Conservation (phyloP, 2,329 filamentous ascomycete species). For the Ceratocystiopsis brevicomis region DNA sequence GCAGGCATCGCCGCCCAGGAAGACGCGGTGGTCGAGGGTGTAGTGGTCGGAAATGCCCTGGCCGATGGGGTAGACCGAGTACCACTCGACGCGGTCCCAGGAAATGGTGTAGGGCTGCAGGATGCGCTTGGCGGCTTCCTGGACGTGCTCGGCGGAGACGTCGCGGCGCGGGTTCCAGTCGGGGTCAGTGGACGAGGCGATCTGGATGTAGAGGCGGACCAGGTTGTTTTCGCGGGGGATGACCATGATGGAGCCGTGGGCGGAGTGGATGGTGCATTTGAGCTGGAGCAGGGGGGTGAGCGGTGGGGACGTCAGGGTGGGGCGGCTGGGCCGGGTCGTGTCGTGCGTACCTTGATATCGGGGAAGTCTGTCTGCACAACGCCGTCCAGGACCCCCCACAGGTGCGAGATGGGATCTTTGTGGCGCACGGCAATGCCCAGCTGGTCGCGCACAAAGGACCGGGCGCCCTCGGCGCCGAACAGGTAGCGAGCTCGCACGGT, state of each 20-base stretch:
- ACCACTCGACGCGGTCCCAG: slow-evolving; percentile 54
- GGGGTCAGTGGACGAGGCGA: slow-evolving; percentile 39
- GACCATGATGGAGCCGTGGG: slow-evolving; percentile 59
- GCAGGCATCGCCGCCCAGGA: slow-evolving; percentile 60
- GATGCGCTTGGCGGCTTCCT: slow-evolving; percentile 45
- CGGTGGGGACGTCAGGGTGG: too few relatives aligned
- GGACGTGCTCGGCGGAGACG: slow-evolving; percentile 43
- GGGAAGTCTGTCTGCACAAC: slow-evolving; percentile 57
- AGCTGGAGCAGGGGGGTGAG: too few relatives aligned
- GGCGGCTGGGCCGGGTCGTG: too few relatives aligned
- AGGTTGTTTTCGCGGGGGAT: slow-evolving; percentile 54
- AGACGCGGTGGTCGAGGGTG: slow-evolving; percentile 49
- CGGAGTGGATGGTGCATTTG: slow-evolving; percentile 60
- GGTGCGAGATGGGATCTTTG: slow-evolving; percentile 49
- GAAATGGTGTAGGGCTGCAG: slow-evolving; percentile 47
- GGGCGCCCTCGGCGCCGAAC: slow-evolving; percentile 52
- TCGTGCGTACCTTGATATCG: slow-evolving; percentile 54
- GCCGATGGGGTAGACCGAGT: slow-evolving; percentile 58
- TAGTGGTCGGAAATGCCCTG: slow-evolving; percentile 53
- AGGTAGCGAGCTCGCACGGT: slow-evolving; percentile 51
- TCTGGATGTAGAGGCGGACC: slow-evolving; percentile 53
- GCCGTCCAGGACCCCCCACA: slow-evolving; percentile 62
- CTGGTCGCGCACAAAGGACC: slow-evolving; percentile 44
- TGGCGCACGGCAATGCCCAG: slow-evolving; percentile 53
- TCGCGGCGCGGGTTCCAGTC: slow-evolving; percentile 44